phyloP scores from a whole-genome alignment of 306 rosid species.

The Rubus parviflorus region DNA sequence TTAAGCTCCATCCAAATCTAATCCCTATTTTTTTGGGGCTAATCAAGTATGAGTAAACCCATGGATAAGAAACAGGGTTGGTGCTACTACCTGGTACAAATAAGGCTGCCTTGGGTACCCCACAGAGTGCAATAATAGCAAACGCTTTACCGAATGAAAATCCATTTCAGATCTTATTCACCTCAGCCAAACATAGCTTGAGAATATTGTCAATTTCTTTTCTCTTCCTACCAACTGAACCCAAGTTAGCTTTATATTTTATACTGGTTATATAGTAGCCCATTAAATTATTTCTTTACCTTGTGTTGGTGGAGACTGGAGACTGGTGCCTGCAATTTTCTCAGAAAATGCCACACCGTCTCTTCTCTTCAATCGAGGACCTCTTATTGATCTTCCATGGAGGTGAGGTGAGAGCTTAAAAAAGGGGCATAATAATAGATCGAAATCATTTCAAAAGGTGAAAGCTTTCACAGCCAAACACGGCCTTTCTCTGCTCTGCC shows the following conservation, averaged over 20 bases:
- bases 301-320: constrained; percentile 52
- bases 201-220: constrained; percentile 20
- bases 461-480: constrained; percentile 19
- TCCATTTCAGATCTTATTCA: constrained; percentile 32
- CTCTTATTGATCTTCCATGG: constrained; percentile 45
- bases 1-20: background rate
- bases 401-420: constrained; percentile 17
- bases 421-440: constrained; percentile 20
- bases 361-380: constrained; percentile 84
- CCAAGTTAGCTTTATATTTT: constrained; percentile 10
- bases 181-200: constrained; percentile 14
- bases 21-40: background rate
- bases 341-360: constrained; percentile 66
- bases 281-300: constrained; percentile 16
- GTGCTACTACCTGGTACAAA: constrained; percentile 18
- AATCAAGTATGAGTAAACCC: background rate
- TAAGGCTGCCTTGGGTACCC: constrained; percentile 24
- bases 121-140: constrained; percentile 23
- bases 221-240: constrained; percentile 20
- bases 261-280: background rate
- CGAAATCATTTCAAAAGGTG: constrained; percentile 25
- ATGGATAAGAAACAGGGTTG: constrained; percentile 4
- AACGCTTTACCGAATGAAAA: constrained; percentile 20
- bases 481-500: constrained; percentile 7
- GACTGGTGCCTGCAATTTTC: constrained; percentile 43